Percentiles rank a stretch among this genome's conserved stretches.
phyloP scores from a whole-genome alignment of 2,329 filamentous ascomycete genomes.

The Ploettnerulaceae sp. region DNA sequence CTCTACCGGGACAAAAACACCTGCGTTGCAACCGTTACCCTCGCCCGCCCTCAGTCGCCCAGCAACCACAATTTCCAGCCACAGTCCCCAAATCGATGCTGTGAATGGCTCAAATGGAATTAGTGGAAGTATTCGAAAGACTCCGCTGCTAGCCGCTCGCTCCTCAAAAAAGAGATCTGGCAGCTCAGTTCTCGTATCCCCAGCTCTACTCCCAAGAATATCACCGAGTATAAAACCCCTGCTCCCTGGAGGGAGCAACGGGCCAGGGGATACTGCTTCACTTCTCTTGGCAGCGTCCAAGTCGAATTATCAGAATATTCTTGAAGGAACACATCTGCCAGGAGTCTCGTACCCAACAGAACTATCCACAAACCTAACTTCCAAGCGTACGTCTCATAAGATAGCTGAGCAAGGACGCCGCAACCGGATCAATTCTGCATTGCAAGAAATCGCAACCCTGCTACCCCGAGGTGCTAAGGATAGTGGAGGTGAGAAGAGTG shows the following conservation, averaged over 20 bases:
- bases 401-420: slow-evolving; percentile 93
- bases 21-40: slow-evolving; percentile 36
- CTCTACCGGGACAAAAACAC: slow-evolving; percentile 32
- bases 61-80: slow-evolving; percentile 40
- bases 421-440: slow-evolving; percentile 89
- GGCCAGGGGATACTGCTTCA: slow-evolving; percentile 57
- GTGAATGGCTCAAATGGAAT: slow-evolving; percentile 46
- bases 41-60: slow-evolving; percentile 42
- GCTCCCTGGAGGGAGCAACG: slow-evolving; percentile 57
- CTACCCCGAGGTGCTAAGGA: slow-evolving; percentile 56
- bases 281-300: slow-evolving; percentile 77
- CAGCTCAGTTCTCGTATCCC: slow-evolving; percentile 73
- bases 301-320: slow-evolving; percentile 95
- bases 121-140: slow-evolving; percentile 40
- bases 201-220: slow-evolving; percentile 81
- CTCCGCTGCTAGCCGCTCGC: slow-evolving; percentile 49
- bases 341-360: slow-evolving; percentile 88
- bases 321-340: slow-evolving; percentile 87
- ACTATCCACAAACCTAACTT: slow-evolving; percentile 87
- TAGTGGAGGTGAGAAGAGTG: slow-evolving; percentile 34
- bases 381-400: slow-evolving; percentile 96
- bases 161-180: slow-evolving; percentile 66
- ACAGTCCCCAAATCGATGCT: slow-evolving; percentile 50
- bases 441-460: slow-evolving; percentile 85
- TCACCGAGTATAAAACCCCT: slow-evolving; percentile 93